These are phyloP conservation scores for Plantago major DNA, from an alignment of 257 asterid species.

Conservation along the genomic window DNA sequence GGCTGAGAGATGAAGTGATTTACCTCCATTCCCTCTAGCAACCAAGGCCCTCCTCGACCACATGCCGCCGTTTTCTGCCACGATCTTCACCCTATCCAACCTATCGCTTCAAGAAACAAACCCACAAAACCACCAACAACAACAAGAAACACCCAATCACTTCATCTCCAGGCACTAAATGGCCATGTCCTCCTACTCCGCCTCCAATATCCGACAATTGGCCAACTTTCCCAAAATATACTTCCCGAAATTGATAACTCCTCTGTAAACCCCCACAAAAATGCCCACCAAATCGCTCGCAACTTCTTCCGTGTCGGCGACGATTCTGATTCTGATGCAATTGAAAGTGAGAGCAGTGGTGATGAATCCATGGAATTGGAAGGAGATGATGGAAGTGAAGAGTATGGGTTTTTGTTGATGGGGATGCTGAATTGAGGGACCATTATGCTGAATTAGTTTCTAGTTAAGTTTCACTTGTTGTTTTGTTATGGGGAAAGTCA, in stretches of 20 bases:
- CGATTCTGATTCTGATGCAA: slow-evolving; percentile 24
- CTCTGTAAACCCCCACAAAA: slow-evolving; percentile 34
- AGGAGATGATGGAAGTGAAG: slow-evolving; percentile 29
- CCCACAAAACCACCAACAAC: background rate
- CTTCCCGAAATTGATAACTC: slow-evolving; percentile 24
- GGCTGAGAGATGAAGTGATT: slow-evolving; percentile 51
- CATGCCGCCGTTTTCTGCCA: slow-evolving; percentile 15
- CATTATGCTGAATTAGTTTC: slow-evolving; percentile 24
- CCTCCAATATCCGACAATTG: slow-evolving; percentile 30
- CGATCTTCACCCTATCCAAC: slow-evolving; percentile 27
- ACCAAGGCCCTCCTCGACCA: slow-evolving; percentile 55
- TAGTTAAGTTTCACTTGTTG: too few relatives aligned
- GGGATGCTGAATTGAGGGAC: slow-evolving; percentile 43
- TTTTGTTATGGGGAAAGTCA: too few relatives aligned
- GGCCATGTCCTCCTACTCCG: slow-evolving; percentile 47
- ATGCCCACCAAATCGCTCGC: slow-evolving; percentile 34
- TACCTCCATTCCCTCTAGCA: slow-evolving; percentile 79
- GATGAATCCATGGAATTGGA: slow-evolving; percentile 17
- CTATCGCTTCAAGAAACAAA: slow-evolving; percentile 34
- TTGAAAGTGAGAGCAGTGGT: slow-evolving; percentile 21
- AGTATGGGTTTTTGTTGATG: slow-evolving; percentile 30
- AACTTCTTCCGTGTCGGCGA: slow-evolving; percentile 26
- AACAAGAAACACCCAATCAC: slow-evolving; percentile 1
- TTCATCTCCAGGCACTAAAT: slow-evolving; percentile 36
- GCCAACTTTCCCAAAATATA: slow-evolving; percentile 24